Percentiles rank a stretch among this genome's conserved stretches.
These are phyloP conservation scores for Cruciata laevipes DNA, from an alignment of 257 asterid genomes.

Conservation along the genomic window DNA sequence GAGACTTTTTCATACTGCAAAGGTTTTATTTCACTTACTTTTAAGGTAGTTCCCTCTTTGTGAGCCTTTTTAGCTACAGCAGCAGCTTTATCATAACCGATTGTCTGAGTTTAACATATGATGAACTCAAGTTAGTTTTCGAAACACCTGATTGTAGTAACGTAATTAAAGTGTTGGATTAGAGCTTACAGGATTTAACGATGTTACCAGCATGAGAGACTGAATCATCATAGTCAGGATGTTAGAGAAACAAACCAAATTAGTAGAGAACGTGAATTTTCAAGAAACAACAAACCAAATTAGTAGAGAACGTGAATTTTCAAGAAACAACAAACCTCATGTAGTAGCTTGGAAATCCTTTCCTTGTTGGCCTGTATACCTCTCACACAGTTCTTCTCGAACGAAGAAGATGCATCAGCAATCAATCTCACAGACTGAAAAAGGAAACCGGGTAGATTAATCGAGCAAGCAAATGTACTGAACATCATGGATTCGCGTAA, in stretches of 20 bases:
- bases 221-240: constrained; percentile 32
- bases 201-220: constrained; percentile 98
- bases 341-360: constrained; percentile 70
- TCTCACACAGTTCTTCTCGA: constrained; percentile 90
- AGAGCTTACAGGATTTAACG: constrained; percentile 82
- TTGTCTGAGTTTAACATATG: constrained; percentile 50
- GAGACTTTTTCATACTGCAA: too few relatives aligned
- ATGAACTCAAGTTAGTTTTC: constrained; percentile 9
- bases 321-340: constrained; percentile 53
- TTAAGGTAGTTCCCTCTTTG: constrained; percentile 85
- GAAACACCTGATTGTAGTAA: background rate
- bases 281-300: constrained; percentile 14
- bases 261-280: constrained; percentile 1
- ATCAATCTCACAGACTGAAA: constrained; percentile 77
- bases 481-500: background rate
- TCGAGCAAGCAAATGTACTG: background rate
- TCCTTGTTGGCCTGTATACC: constrained; percentile 90
- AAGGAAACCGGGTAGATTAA: background rate
- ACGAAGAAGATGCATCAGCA: constrained; percentile 91
- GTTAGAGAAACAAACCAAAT: constrained; percentile 10
- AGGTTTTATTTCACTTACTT: constrained; percentile 35
- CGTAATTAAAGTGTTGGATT: background rate
- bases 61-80: constrained; percentile 97
- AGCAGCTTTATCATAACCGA: constrained; percentile 95
- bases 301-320: constrained; percentile 1